Percentiles rank a stretch among this genome's conserved stretches.
These are phyloP conservation scores for Septoria petroselini DNA, from an alignment of 2,329 filamentous ascomycete species.

Conservation along the genomic window DNA sequence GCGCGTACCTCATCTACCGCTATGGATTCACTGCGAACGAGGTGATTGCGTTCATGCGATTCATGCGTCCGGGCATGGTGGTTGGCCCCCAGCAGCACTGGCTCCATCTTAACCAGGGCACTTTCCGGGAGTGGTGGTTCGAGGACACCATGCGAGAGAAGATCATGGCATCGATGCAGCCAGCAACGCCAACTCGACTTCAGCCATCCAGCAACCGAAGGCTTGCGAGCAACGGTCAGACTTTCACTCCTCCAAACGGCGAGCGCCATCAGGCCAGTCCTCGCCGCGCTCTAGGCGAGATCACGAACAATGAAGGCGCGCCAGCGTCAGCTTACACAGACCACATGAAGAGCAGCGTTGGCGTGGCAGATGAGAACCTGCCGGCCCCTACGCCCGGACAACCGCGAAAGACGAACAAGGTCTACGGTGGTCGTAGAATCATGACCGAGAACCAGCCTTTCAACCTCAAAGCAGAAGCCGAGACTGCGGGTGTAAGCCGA, in stretches of 20 bases:
- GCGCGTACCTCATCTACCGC: constrained; percentile 94
- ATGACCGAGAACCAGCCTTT: constrained; percentile 46
- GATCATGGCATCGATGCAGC: constrained; percentile 58
- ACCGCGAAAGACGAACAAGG: constrained; percentile 80
- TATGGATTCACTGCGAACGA: constrained; percentile 91
- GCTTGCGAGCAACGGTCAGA: constrained; percentile 62
- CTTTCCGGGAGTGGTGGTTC: constrained; percentile 97
- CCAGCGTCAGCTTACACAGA: constrained; percentile 42
- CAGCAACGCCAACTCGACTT: constrained; percentile 54
- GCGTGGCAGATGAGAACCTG: constrained; percentile 82
- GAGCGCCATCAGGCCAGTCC: constrained; percentile 56
- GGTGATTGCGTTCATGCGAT: constrained; percentile 90
- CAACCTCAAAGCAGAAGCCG: constrained; percentile 55
- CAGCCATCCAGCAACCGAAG: constrained; percentile 50
- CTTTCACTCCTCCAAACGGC: constrained; percentile 80
- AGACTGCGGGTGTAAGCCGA: constrained; percentile 60
- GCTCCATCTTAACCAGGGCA: constrained; percentile 94
- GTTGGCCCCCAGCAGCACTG: constrained; percentile 98
- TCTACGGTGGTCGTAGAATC: constrained; percentile 65
- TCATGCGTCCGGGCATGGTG: constrained; percentile 98
- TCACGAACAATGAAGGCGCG: constrained; percentile 71
- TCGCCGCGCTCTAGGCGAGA: constrained; percentile 81
- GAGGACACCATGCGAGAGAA: constrained; percentile 78
- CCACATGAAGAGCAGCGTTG: constrained; percentile 48
- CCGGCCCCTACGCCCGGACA: constrained; percentile 94